Evolutionary conservation across 225 moss, liverwort and hornwort species (phyloP), one percentile per base, ranked within the genome.

Genomic region (Physcomitrium patens): DNA sequence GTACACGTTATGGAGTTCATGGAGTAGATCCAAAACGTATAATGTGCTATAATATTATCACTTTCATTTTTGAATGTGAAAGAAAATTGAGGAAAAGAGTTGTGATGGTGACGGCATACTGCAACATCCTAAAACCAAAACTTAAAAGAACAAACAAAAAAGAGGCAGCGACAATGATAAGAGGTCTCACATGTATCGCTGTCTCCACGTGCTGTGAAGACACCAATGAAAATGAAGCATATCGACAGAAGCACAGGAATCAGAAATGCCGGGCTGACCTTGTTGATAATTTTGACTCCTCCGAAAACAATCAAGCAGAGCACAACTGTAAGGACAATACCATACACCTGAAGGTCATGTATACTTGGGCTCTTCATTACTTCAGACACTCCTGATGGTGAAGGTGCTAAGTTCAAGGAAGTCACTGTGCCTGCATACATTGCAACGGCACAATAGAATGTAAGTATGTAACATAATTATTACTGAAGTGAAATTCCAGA

Each of bases 251-350:
- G 80, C 67, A 92, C 94, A 63, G 94, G 94, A 72, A 94, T 92
- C 55, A 94, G 87, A 82, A 94, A 94, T 12, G 90, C 80, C 66
- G 94, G 94, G 69, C 92, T 92, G 66, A 94, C 94, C 81, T 85
- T 90, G 86, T 92, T 94, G 62, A 94, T 92, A 48, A 94, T 92
- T 82, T 94, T 94, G 73, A 94, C 94, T 69, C 92, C 94, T 72
- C 94, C 92, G 76, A 94, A 91, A 24, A 94, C 94, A 78, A 94
- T 87, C 17, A 94, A 83, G 78, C 90, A 92, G 42, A 94, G 81
- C 51, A 92, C 76, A 26, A 94, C 86, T 49, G 94, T 89, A 60
- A 90, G 87, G 53, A 94, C 92, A 27, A 94, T 86, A 67, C 94
- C 90, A 65, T 94, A 94, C 44, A 94, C 90, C 75, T 92, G 94